phyloP scores from a whole-genome alignment of 2,329 filamentous ascomycete species.

The Coleophoma cylindrospora region DNA sequence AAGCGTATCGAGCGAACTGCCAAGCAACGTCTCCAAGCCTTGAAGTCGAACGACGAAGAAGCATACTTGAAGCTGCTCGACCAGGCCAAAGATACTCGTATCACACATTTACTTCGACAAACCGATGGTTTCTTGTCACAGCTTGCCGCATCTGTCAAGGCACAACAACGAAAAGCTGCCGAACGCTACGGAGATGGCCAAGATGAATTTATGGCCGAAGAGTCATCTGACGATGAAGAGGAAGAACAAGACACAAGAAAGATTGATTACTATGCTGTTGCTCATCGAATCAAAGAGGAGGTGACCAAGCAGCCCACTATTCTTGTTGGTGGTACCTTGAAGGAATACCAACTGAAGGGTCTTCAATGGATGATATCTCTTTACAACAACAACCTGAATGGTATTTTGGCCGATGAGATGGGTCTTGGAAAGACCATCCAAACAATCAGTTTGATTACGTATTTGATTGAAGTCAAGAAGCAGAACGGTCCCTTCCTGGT shows the following conservation, averaged over 20 bases:
- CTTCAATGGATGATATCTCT: constrained; percentile 99
- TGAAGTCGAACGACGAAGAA: constrained; percentile 99
- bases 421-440: constrained; percentile 99
- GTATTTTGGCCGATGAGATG: constrained; percentile 98
- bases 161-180: constrained; percentile 80
- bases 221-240: constrained; percentile 63
- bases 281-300: constrained; percentile 92
- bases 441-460: constrained; percentile 95
- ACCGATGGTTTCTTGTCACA: constrained; percentile 97
- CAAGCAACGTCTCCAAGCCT: constrained; percentile 97
- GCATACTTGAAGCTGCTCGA: constrained; percentile 97
- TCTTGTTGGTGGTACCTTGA: constrained; percentile 85
- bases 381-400: constrained; percentile 99
- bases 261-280: constrained; percentile 98
- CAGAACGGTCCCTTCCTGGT: constrained; percentile 91
- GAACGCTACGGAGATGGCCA: constrained; percentile 70
- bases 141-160: constrained; percentile 88
- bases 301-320: constrained; percentile 78
- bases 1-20: constrained; percentile 96
- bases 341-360: constrained; percentile 98
- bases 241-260: constrained; percentile 67
- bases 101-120: constrained; percentile 92
- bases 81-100: constrained; percentile 98
- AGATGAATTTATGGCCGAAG: constrained; percentile 41
- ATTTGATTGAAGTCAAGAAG: constrained; percentile 92